Evolutionary conservation across 1,139 yeast genomes (phyloP).

Genomic region (Blastobotrys raffinosifermentans): DNA sequence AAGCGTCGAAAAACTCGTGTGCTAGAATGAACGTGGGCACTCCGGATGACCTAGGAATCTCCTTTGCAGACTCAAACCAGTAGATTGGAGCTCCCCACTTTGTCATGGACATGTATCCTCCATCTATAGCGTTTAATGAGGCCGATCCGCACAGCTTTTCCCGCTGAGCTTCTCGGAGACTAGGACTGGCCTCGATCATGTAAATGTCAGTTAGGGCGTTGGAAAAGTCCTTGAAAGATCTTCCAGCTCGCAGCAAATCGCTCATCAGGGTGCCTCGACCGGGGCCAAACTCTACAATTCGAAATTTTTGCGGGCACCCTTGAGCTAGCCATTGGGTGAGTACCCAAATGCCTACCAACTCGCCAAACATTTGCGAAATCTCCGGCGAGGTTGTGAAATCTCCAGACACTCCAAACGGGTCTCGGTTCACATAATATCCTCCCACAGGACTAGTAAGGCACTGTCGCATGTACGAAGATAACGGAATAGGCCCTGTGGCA

Average conservation of each 20-base stretch:
- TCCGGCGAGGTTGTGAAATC: constrained; percentile 87
- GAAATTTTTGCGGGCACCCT: constrained; percentile 42
- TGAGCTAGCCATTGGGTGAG: constrained; percentile 54
- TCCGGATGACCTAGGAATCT: constrained; percentile 38
- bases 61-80: constrained; percentile 71
- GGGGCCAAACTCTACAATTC: constrained; percentile 83
- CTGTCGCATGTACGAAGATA: constrained; percentile 74
- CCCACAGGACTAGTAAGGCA: constrained; percentile 72
- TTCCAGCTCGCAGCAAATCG: constrained; percentile 45
- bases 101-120: constrained; percentile 36
- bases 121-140: constrained; percentile 20
- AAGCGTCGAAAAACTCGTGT: constrained; percentile 84
- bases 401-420: constrained; percentile 65
- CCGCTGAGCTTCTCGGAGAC: constrained; percentile 55
- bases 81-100: constrained; percentile 49
- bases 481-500: constrained; percentile 70
- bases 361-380: constrained; percentile 84
- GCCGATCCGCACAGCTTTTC: constrained; percentile 38
- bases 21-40: constrained; percentile 63
- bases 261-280: constrained; percentile 77
- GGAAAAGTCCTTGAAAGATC: constrained; percentile 26
- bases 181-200: constrained; percentile 68
- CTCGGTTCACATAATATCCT: constrained; percentile 75
- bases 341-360: constrained; percentile 71
- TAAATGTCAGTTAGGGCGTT: constrained; percentile 38